These are phyloP conservation scores for Ascosphaera aggregata DNA, from an alignment of 2,329 filamentous ascomycete genomes.

Conservation along the genomic window DNA sequence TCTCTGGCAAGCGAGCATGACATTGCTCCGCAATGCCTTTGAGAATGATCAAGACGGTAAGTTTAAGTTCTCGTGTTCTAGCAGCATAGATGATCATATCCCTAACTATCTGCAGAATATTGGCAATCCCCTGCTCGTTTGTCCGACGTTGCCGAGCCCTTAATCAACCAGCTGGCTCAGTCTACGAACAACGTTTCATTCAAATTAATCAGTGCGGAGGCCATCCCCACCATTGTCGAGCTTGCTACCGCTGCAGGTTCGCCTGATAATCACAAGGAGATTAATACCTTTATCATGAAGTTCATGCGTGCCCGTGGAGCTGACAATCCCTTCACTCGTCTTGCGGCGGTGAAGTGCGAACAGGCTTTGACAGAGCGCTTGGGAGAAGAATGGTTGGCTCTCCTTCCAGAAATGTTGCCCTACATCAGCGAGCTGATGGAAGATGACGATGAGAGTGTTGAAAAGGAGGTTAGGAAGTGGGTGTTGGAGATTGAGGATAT, in stretches of 20 bases:
- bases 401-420: conserved; percentile 87
- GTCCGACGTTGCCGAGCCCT: conserved; percentile 40
- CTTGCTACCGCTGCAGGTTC: conserved; percentile 63
- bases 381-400: conserved; percentile 79
- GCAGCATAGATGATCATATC: too few relatives aligned
- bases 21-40: conserved; percentile 52
- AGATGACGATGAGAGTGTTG: conserved; percentile 85
- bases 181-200: conserved; percentile 16
- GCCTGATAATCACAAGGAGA: conserved; percentile 69
- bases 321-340: conserved; percentile 46
- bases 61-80: conserved; percentile 5
- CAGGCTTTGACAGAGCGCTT: conserved; percentile 55
- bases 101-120: conserved; percentile 32
- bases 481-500: conserved; percentile 75
- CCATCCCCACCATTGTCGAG: conserved; percentile 56
- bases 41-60: conserved; percentile 64
- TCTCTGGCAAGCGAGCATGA: conserved; percentile 47
- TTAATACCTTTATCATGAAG: conserved; percentile 58
- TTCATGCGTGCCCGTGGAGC: conserved; percentile 36
- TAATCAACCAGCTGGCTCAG: conserved; percentile 42
- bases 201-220: conserved; percentile 26
- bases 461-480: conserved; percentile 74
- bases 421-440: conserved; percentile 91
- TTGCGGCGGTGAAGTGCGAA: conserved; percentile 65
- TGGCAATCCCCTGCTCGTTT: conserved; percentile 90